These are phyloP conservation scores for Apophysomyces variabilis DNA, from an alignment of 371 early-diverging fungal genomes.

Conservation along the genomic window DNA sequence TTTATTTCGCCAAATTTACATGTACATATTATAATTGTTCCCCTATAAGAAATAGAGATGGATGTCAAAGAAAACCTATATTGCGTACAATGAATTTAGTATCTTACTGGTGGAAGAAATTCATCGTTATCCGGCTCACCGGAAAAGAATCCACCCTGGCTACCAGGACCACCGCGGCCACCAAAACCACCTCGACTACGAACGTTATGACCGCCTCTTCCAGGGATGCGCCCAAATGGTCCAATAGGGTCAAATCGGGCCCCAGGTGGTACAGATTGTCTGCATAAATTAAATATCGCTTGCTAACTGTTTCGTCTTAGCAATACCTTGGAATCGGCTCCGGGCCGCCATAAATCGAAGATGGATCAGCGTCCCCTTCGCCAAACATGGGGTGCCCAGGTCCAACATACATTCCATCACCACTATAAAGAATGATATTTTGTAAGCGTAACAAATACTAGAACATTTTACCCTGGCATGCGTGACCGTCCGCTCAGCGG, in stretches of 20 bases:
- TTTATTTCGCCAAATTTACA: background rate
- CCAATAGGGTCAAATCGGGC: constrained; percentile 94
- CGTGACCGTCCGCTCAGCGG: constrained; percentile 56
- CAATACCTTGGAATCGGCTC: constrained; percentile 55
- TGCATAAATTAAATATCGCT: constrained; percentile 13
- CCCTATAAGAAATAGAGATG: constrained; percentile 4
- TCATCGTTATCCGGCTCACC: constrained; percentile 86
- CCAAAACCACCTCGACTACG: constrained; percentile 37
- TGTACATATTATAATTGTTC: constrained; percentile 1
- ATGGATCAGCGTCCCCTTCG: constrained; percentile 36
- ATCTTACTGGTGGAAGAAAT: constrained; percentile 72
- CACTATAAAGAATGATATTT: constrained; percentile 19
- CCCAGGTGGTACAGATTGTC: constrained; percentile 90
- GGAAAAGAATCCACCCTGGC: constrained; percentile 47
- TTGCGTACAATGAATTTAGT: background rate
- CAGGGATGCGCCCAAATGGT: constrained; percentile 71
- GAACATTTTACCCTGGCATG: constrained; percentile 45
- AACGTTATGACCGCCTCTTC: constrained; percentile 24
- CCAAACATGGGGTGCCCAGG: constrained; percentile 92
- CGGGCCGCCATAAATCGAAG: constrained; percentile 55
- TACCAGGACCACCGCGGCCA: constrained; percentile 43
- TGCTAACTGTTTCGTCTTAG: background rate
- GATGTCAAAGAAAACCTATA: background rate
- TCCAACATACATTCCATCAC: constrained; percentile 88
- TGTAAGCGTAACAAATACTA: too few relatives aligned